These are phyloP conservation scores for Mycena amicta DNA, from an alignment of 768 basidiomycete genomes.

Conservation along the genomic window DNA sequence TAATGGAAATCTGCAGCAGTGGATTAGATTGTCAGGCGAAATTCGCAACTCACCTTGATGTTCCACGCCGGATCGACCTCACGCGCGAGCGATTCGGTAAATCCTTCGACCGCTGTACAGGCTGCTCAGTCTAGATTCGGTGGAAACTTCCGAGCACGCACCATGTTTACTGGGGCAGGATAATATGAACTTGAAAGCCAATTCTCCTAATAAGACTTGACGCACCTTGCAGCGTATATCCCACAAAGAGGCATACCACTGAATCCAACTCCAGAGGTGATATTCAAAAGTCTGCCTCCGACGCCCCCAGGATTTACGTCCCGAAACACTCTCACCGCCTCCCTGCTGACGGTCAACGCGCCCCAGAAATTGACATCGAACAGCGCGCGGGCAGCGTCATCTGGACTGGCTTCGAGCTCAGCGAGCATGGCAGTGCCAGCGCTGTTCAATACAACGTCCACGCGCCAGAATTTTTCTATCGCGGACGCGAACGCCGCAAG, in stretches of 20 bases:
- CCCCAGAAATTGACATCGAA: conserved; percentile 34
- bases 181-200: background rate
- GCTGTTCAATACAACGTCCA: conserved; percentile 26
- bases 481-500: conserved; percentile 10
- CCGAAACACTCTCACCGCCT: conserved; percentile 13
- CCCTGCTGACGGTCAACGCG: conserved; percentile 11
- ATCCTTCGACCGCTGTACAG: conserved; percentile 8
- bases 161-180: conserved; percentile 6
- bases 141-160: background rate
- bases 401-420: conserved; percentile 27
- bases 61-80: conserved; percentile 16
- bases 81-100: conserved; percentile 8
- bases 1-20: conserved; percentile 5
- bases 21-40: background rate
- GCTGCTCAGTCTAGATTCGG: background rate
- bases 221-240: conserved; percentile 13
- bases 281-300: conserved; percentile 10
- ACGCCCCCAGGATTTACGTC: conserved; percentile 2
- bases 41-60: conserved; percentile 5
- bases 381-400: conserved; percentile 21
- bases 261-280: conserved; percentile 3
- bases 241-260: conserved; percentile 3
- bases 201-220: background rate
- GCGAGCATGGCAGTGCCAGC: conserved; percentile 18
- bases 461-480: conserved; percentile 14